phyloP scores from a whole-genome alignment of 768 basidiomycete genomes.

The Obba rivulosa region DNA sequence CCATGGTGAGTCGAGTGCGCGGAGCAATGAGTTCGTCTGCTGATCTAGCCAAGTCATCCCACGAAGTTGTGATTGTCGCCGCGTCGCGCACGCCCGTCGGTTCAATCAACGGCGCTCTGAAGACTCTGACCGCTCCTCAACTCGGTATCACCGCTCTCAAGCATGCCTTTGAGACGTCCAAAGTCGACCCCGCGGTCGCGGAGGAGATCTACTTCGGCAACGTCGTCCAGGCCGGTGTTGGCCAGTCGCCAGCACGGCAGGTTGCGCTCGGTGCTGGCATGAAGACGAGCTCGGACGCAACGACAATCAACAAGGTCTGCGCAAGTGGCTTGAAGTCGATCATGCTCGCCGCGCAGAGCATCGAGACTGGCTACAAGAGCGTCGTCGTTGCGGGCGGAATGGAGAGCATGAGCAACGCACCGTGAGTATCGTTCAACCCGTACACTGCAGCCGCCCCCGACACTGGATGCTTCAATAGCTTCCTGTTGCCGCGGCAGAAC shows the following conservation, averaged over 20 bases:
- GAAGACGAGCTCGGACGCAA: slow-evolving; percentile 83
- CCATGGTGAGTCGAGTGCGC: slow-evolving; percentile 21
- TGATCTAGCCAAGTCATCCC: slow-evolving; percentile 29
- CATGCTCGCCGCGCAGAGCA: slow-evolving; percentile 89
- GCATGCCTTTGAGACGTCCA: slow-evolving; percentile 77
- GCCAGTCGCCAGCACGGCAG: slow-evolving; percentile 97
- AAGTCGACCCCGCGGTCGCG: slow-evolving; percentile 74
- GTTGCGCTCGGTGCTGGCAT: slow-evolving; percentile 91
- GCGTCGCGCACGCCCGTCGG: slow-evolving; percentile 93
- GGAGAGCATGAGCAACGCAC: slow-evolving; percentile 99
- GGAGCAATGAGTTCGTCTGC: background rate
- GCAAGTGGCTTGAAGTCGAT: slow-evolving; percentile 96
- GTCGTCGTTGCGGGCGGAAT: slow-evolving; percentile 94
- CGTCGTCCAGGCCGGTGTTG: slow-evolving; percentile 95
- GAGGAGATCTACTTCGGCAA: slow-evolving; percentile 98
- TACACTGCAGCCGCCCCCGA: background rate
- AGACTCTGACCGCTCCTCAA: slow-evolving; percentile 84
- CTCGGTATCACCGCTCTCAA: slow-evolving; percentile 88
- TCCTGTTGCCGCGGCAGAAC: slow-evolving; percentile 76
- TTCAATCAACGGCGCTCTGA: slow-evolving; percentile 86
- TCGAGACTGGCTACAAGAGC: slow-evolving; percentile 78
- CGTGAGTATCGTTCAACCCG: slow-evolving; percentile 51
- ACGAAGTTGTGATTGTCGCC: slow-evolving; percentile 91
- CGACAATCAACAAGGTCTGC: slow-evolving; percentile 99
- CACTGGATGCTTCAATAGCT: slow-evolving; percentile 35